Evolutionary conservation across 345 rosid species (phyloP), one percentile per base, ranked within the genome.

Genomic region (Zanthoxylum bungeanum): DNA sequence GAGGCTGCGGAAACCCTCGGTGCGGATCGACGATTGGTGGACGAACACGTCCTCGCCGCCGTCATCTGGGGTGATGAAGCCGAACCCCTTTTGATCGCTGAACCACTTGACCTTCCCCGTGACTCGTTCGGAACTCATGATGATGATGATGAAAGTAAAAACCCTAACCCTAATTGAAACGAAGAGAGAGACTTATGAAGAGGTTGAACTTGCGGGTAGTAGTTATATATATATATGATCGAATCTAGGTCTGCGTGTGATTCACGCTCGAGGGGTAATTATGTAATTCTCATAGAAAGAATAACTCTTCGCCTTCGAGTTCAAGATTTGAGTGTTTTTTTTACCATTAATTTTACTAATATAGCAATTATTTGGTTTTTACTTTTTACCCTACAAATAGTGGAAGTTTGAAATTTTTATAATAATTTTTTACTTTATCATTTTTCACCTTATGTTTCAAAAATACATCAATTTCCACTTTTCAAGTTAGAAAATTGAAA

Each of bases 41-140:
- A 92, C 98, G 57, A 95, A 95, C 66, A 92, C 84, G 70, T 92
- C 99, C 2, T 88, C 97, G 40, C 90, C 85, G 7, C 93, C 96
- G 30, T 89, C 94, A 3, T 85, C 96, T 0, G 99, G 98, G 71
- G 91, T 89, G 70, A 92, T 95, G 86, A 95, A 95, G 1, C 99
- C 97, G 64, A 83, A 95, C 0, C 99, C 98, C 86, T 92, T 95
- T 66, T 79, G 81, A 71, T 85, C 85, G 37, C 78, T 86, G 80
- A 95, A 92, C 88, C 90, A 85, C 65, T 87, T 87, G 3, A 95
- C 99, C 46, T 82, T 78, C 5, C 98, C 98, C 0, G 81, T 83
- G 37, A 86, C 40, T 61, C 92, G 79, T 49, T 75, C 85, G 28
- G 64, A 70, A 4, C 81, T 78, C 86, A 81, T 84, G 28, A 31